Evolutionary conservation across 2,329 filamentous ascomycete species (phyloP), one percentile per base, ranked within the genome.

Genomic region (Sporothrix curviconia): DNA sequence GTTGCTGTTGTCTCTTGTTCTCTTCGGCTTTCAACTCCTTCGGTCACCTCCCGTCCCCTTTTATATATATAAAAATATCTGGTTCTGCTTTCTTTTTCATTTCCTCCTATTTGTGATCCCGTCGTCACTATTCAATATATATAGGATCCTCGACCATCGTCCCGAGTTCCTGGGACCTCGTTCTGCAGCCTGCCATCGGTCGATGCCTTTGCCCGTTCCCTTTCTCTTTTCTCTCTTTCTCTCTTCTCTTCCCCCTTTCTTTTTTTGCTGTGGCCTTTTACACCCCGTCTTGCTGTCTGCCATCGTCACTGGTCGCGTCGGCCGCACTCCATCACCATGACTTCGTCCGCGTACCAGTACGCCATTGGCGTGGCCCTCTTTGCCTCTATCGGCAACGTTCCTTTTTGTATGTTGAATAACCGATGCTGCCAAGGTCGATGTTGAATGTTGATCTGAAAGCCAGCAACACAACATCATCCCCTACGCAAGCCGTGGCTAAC

Each of bases 381-480:
- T 66, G 80, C 79, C 37, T 79, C 78, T n/a, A 80, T 82, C 53
- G 80, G 80, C 60, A 82, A n/a, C 80, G 0, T 82, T 82, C 66
- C 71, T 83, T 55, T 83, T 81, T 66, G 78, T 79, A 72, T 42
- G 77, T 66, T 7, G 15, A n/a, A n/a, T n/a, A n/a, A n/a, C n/a
- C 42, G 24, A 28, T 11, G 14, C 17, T 32, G 22, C n/a, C n/a
- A n/a, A n/a, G n/a, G n/a, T n/a, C n/a, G n/a, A n/a, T n/a, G n/a
- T n/a, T n/a, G n/a, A n/a, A n/a, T n/a, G n/a, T n/a, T n/a, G n/a
- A n/a, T n/a, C n/a, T n/a, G n/a, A n/a, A n/a, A n/a, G n/a, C n/a
- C n/a, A n/a, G n/a, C n/a, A n/a, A n/a, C n/a, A n/a, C n/a, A n/a
- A n/a, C n/a, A n/a, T n/a, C n/a, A n/a, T 15, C 42, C 7, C 1